phyloP scores from a whole-genome alignment of 306 rosid genomes.

The Mucuna pruriens region DNA sequence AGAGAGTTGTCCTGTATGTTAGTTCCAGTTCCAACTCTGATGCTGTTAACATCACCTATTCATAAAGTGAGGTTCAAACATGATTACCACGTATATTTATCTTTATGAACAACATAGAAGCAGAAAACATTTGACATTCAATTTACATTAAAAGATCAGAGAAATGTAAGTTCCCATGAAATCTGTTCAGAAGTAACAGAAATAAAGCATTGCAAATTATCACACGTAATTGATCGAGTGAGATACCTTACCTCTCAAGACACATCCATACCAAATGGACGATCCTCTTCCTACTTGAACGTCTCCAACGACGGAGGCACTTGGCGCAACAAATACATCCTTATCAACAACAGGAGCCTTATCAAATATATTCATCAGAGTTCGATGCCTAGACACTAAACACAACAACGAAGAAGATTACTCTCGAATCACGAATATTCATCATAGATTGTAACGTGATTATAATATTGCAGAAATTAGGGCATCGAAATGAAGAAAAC shows the following conservation, averaged over 20 bases:
- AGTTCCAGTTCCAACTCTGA: constrained; percentile 90
- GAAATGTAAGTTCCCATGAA: constrained; percentile 16
- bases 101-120: background rate
- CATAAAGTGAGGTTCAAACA: background rate
- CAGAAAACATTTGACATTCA: background rate
- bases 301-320: constrained; percentile 89
- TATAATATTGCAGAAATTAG: background rate
- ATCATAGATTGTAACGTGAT: background rate
- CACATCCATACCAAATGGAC: constrained; percentile 96
- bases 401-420: constrained; percentile 6
- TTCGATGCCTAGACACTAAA: constrained; percentile 91
- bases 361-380: constrained; percentile 87
- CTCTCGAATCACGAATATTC: background rate
- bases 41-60: constrained; percentile 88
- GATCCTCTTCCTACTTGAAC: constrained; percentile 85
- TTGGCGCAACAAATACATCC: constrained; percentile 91
- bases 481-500: background rate
- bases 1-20: constrained; percentile 95
- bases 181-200: background rate
- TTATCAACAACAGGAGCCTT: constrained; percentile 85
- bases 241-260: constrained; percentile 78
- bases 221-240: background rate
- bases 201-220: background rate
- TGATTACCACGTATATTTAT: background rate
- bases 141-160: constrained; percentile 2